phyloP scores from a whole-genome alignment of 2,329 filamentous ascomycete species.

The Stachybotrys chartarum region DNA sequence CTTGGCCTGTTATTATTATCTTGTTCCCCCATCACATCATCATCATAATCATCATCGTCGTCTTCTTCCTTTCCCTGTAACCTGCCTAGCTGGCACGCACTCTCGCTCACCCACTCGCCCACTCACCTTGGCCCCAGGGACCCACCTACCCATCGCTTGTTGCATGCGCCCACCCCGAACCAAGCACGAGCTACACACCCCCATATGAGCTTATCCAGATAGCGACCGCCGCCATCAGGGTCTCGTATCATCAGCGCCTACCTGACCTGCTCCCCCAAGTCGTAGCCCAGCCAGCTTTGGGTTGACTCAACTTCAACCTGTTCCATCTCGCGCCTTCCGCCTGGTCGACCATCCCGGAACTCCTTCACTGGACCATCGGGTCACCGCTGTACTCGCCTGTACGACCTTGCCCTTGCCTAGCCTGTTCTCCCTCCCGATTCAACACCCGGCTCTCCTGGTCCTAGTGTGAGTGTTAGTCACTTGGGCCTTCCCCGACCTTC shows the following conservation, averaged over 20 bases:
- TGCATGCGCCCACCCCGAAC: background rate
- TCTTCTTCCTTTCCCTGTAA: too few relatives aligned
- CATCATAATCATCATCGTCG: too few relatives aligned
- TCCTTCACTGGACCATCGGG: background rate
- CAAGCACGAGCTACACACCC: background rate
- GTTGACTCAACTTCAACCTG: background rate
- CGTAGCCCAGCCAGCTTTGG: background rate
- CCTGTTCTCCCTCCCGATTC: too few relatives aligned
- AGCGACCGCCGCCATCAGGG: background rate
- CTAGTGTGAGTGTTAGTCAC: too few relatives aligned
- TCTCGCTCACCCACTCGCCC: too few relatives aligned
- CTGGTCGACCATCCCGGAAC: background rate
- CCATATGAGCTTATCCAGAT: background rate
- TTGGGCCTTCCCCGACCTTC: too few relatives aligned
- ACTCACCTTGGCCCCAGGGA: background rate
- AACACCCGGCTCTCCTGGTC: too few relatives aligned
- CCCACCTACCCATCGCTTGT: background rate
- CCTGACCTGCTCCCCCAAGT: background rate
- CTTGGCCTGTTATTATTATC: too few relatives aligned
- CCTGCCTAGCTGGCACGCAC: too few relatives aligned
- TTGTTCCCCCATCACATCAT: too few relatives aligned
- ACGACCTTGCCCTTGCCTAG: too few relatives aligned
- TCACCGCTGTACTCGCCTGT: too few relatives aligned
- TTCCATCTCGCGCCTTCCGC: background rate
- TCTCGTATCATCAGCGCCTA: slow-evolving; percentile 1